Evolutionary conservation across 192 early-diverging fungal species (phyloP).

Genomic region (Backusella psychrophila): DNA sequence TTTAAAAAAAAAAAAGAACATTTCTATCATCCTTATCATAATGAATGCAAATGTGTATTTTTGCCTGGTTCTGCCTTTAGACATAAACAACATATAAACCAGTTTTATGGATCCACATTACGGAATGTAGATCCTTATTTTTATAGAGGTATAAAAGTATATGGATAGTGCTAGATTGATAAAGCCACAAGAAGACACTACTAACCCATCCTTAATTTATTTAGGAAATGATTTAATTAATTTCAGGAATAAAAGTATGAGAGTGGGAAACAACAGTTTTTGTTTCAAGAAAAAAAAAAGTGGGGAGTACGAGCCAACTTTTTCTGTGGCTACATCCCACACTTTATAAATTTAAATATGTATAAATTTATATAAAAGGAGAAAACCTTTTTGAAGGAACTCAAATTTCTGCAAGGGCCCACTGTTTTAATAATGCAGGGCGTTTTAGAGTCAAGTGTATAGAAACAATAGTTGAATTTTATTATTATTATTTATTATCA

Average conservation of each 20-base stretch:
- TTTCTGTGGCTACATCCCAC: neutral
- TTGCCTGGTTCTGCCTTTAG: neutral
- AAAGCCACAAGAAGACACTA: no score
- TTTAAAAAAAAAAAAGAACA: neutral
- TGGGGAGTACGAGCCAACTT: neutral
- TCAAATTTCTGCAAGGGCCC: neutral
- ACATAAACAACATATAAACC: neutral
- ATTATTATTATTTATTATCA: neutral
- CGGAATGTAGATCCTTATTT: neutral
- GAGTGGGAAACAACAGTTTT: neutral
- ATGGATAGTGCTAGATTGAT: no score
- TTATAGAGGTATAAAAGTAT: neutral
- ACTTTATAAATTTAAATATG: neutral
- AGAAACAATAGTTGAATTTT: neutral
- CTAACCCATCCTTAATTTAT: neutral
- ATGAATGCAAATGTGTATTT: neutral
- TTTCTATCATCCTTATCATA: neutral
- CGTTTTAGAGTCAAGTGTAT: neutral
- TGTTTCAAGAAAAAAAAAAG: neutral
- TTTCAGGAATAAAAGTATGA: neutral
- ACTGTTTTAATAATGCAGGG: neutral
- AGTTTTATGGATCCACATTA: neutral
- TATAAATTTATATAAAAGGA: slow-evolving; percentile 7
- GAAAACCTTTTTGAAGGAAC: neutral
- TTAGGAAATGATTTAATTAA: neutral